Evolutionary conservation across 495 filamentous ascomycete species (phyloP), one percentile per base, ranked within the genome.

Genomic region (Ramalina intermedia): DNA sequence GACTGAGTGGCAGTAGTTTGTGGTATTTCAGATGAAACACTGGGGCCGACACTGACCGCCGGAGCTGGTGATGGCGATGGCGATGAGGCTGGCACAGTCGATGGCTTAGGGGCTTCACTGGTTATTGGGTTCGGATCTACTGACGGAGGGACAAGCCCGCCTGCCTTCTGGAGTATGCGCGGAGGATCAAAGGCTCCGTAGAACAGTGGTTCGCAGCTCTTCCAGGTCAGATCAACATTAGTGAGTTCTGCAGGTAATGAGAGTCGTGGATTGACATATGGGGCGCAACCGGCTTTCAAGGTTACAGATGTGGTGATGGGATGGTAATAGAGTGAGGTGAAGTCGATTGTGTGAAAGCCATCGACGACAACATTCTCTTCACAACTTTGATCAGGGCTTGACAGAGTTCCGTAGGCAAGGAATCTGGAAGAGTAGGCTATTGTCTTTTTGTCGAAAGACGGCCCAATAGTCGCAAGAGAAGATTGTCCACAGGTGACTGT

Each of bases 141-240:
- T 33, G 29, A 11, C 29, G 29, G 29, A 13, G 50, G 44, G 17
- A 33, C 35, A 20, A 47, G 43, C 9, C 4, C 37, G 41, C 33
- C 44, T 14, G 33, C 17, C 18, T 41, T 54, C 6, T 44, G 24
- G 13, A 54, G 41, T 21, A 54, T 9, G 13, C 37, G 49, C 24
- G 51, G 51, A 13, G 51, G 51, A 41, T 54, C 51, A 41, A 50
- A 54, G 35, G 51, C 51, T 23, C 51, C 51, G 21, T 43, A 49
- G 40, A 21, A 54, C 13, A 54, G 29, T 18, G 51, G 51, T 41
- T 54, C 44, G 26, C 51, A 54, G 16, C 36, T 20, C 4, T 23
- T 9, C 51, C 51, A 54, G 21, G 47, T 16, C 16, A 40, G 51
- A 24, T 35, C 41, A 17, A 49, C 46, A 24, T 37, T 18, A 8